Base-by-base conservation (phyloP, 495 filamentous ascomycete species). In the Annulohypoxylon maeteangense region DNA sequence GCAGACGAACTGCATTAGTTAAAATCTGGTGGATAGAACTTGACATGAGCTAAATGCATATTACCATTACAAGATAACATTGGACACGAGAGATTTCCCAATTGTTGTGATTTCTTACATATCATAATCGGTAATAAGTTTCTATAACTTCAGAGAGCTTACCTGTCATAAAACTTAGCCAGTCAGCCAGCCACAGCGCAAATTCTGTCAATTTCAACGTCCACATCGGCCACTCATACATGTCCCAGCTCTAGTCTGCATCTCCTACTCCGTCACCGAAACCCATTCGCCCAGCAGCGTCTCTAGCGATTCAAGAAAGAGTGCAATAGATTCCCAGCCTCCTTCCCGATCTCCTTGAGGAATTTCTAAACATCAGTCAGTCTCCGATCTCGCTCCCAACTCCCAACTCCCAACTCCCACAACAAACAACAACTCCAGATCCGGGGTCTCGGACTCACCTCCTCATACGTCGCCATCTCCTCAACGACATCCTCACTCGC, bases 341-440 rank as follows among this genome's bases (percentile, higher is more conserved):
- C 73, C 18, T 72, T 68, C 53, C 75, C 65, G 20, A 77, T 72
- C 48, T 77, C 62, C 65, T 74, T 55, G 0, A 75, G 70, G 62
- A 77, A 75, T 56, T 74, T 44, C 75, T 77, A 48, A 62, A 75
- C 22, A 47, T 74, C 23, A 75, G 72, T 77, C 68, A 77, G 73
- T 65, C 74, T 58, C 48, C 75, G 29, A 36, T 12, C 12, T 3
- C 12, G 62, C 62, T 4, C 51, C 65, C n/a, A n/a, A 20, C 53
- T 67, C 2, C 7, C 22, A 3, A 10, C 27, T 16, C 74, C 68
- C 27, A 66, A 77, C 56, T 5, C 72, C 29, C 12, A 65, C 57
- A 3, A 29, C 3, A 29, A 2, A 29, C 27, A 6, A n/a, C 6
- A 36, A 36, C 32, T 36, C 12, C 12, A 40, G 67, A 45, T 11